Conservation (phyloP, 1,284 basidiomycete genomes). For the Ustilago lituana region DNA sequence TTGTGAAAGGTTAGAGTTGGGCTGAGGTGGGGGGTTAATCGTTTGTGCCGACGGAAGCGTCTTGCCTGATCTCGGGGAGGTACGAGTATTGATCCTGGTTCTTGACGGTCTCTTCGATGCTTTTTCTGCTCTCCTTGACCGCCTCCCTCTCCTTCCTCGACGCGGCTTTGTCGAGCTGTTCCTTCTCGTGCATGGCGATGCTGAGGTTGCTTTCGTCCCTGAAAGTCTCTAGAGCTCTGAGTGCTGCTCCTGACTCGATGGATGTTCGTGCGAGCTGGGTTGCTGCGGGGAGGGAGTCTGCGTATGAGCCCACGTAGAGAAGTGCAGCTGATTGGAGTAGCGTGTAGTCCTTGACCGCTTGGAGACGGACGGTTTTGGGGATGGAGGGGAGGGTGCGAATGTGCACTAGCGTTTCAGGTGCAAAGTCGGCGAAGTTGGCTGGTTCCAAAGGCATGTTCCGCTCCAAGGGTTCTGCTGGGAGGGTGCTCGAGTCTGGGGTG, state of each 20-base stretch:
- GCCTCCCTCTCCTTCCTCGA: slow-evolving; percentile 13
- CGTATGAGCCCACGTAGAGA: slow-evolving; percentile 59
- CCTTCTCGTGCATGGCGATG: slow-evolving; percentile 27
- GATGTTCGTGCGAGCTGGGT: slow-evolving; percentile 27
- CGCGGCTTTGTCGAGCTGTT: slow-evolving; percentile 6
- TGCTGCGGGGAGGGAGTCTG: slow-evolving; percentile 12
- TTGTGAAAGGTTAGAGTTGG: too few species aligned
- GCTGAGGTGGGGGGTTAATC: slow-evolving; percentile 11
- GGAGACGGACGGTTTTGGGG: slow-evolving; percentile 47
- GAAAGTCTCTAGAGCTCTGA: slow-evolving; percentile 44
- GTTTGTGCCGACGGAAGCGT: slow-evolving; percentile 50
- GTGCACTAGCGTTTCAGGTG: slow-evolving; percentile 32
- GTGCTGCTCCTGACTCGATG: slow-evolving; percentile 48
- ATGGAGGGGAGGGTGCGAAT: slow-evolving; percentile 41
- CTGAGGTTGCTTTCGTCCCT: slow-evolving; percentile 32
- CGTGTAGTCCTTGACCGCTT: slow-evolving; percentile 61
- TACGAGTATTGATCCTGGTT: slow-evolving; percentile 54
- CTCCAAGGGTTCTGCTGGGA: slow-evolving; percentile 12
- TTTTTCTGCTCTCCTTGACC: slow-evolving; percentile 28
- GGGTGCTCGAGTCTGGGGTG: slow-evolving; percentile 4
- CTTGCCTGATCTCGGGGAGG: slow-evolving; percentile 47
- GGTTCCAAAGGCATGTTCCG: slow-evolving; percentile 29
- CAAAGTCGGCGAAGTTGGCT: slow-evolving; percentile 13
- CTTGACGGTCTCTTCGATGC: slow-evolving; percentile 29
- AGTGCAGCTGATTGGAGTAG: slow-evolving; percentile 62